A percentile compares a stretch with the other conserved stretches of the same genome.
These are phyloP conservation scores for Termitomyces sp. DNA, from an alignment of 768 basidiomycete genomes.

Conservation along the genomic window DNA sequence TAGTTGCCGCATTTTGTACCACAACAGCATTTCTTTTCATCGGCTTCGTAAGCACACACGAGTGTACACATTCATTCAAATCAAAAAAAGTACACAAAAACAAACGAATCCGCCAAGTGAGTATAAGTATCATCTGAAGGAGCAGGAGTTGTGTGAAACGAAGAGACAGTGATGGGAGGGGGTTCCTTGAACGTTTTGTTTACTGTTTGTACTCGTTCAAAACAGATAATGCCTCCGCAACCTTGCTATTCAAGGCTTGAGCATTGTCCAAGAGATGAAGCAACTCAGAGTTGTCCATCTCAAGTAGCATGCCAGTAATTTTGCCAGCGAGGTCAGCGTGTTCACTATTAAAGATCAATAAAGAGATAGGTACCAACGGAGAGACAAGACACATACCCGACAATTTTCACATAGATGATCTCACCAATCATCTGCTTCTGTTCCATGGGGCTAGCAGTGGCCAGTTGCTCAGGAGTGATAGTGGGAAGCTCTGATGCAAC, in stretches of 20 bases:
- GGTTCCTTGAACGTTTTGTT: constrained; percentile 14
- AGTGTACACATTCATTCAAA: constrained; percentile 5
- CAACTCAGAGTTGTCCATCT: constrained; percentile 97
- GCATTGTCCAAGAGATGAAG: constrained; percentile 80
- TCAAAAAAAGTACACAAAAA: constrained; percentile 20
- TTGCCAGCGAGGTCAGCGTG: constrained; percentile 96
- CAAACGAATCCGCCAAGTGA: constrained; percentile 22
- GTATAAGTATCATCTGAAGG: constrained; percentile 25
- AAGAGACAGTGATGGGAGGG: constrained; percentile 25
- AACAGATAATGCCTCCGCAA: constrained; percentile 86
- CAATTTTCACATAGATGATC: constrained; percentile 90
- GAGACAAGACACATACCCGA: constrained; percentile 45
- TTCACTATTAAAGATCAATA: constrained; percentile 34
- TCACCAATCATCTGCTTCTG: constrained; percentile 99
- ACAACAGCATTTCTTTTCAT: background rate
- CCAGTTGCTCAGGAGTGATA: constrained; percentile 43
- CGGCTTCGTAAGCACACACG: background rate
- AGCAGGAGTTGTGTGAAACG: constrained; percentile 20
- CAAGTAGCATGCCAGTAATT: constrained; percentile 97
- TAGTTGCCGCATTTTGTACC: constrained; percentile 1
- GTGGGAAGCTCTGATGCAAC: constrained; percentile 32
- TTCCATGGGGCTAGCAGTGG: constrained; percentile 69
- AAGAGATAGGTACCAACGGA: constrained; percentile 8
- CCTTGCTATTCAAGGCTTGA: constrained; percentile 85
- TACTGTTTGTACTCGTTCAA: constrained; percentile 67